Evolutionary conservation across 2,329 filamentous ascomycete species (phyloP).

Genomic region (Paecilomyces variotii): DNA sequence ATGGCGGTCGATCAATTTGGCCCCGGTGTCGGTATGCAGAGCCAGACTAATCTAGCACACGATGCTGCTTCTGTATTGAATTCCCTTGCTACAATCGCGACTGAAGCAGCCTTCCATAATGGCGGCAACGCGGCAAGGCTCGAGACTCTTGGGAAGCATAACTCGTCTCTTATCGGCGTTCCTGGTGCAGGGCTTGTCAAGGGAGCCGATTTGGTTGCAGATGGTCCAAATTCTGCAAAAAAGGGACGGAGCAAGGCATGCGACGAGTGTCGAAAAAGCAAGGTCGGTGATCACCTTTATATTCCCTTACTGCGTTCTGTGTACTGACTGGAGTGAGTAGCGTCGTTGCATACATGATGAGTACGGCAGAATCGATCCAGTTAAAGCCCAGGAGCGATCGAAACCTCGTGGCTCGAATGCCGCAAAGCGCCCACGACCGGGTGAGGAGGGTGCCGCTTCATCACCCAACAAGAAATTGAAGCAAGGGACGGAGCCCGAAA

Average conservation of each 20-base stretch:
- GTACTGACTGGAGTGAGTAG: slow-evolving; percentile 31
- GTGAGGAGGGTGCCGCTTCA: slow-evolving; percentile 28
- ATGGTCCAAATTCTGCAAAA: slow-evolving; percentile 37
- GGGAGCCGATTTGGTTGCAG: slow-evolving; percentile 23
- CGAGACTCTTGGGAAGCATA: slow-evolving; percentile 18
- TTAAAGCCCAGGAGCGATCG: slow-evolving; percentile 55
- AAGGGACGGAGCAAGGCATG: slow-evolving; percentile 57
- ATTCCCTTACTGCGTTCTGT: slow-evolving; percentile 1
- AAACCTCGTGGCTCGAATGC: slow-evolving; percentile 51
- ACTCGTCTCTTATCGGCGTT: slow-evolving; percentile 17
- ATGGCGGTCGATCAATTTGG: slow-evolving; percentile 22
- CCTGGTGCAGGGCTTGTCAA: slow-evolving; percentile 17
- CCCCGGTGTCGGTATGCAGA: slow-evolving; percentile 17
- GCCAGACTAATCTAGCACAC: slow-evolving; percentile 25
- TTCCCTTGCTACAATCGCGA: slow-evolving; percentile 30
- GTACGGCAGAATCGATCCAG: slow-evolving; percentile 54
- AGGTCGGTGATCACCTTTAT: slow-evolving; percentile 39
- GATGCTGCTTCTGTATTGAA: slow-evolving; percentile 33
- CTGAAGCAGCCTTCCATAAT: slow-evolving; percentile 25
- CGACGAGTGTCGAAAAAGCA: slow-evolving; percentile 59
- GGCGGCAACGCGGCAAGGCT: slow-evolving; percentile 14
- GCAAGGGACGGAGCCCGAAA: slow-evolving; percentile 24
- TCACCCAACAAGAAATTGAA: slow-evolving; percentile 25
- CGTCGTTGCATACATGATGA: slow-evolving; percentile 61
- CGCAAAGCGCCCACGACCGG: slow-evolving; percentile 45